Evolutionary conservation across 2,329 filamentous ascomycete genomes (phyloP).

Genomic region (Macrophomina pseudophaseolina): DNA sequence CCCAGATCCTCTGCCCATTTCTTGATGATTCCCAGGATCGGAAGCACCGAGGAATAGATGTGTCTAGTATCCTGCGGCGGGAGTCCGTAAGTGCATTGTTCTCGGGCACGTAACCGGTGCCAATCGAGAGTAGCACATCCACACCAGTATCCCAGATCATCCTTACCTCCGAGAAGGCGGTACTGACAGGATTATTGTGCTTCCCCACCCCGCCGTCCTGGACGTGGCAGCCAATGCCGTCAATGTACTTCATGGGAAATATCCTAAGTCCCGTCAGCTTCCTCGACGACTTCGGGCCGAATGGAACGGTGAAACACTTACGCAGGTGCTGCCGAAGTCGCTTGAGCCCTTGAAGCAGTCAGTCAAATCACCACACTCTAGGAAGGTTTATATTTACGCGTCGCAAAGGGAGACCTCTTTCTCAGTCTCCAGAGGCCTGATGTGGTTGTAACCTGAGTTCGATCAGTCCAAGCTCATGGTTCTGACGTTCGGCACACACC

Average conservation of each 20-base stretch:
- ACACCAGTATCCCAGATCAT: conserved; percentile 1
- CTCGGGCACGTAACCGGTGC: not conserved
- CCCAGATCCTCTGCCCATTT: not conserved
- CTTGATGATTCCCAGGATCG: not conserved
- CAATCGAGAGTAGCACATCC: not conserved
- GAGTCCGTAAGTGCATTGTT: not conserved
- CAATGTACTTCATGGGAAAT: not conserved
- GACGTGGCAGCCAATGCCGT: not conserved
- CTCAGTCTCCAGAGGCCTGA: conserved; percentile 23
- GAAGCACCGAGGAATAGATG: not conserved
- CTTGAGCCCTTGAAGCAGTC: not conserved
- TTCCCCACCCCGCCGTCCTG: not conserved
- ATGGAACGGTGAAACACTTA: not conserved
- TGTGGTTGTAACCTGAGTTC: conserved; percentile 29
- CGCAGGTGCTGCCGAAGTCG: not conserved
- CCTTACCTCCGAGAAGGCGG: not conserved
- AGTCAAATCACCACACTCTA: not conserved
- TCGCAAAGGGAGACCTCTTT: not conserved
- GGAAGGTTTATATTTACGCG: not conserved
- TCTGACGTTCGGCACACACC: not conserved
- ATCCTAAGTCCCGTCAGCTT: not conserved
- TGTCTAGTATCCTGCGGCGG: not conserved
- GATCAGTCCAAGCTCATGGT: conserved; percentile 4
- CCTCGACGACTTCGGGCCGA: not conserved
- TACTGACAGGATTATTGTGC: not conserved